phyloP scores from a whole-genome alignment of 2,329 filamentous ascomycete species.

The Arthrobotrys megalospora region DNA sequence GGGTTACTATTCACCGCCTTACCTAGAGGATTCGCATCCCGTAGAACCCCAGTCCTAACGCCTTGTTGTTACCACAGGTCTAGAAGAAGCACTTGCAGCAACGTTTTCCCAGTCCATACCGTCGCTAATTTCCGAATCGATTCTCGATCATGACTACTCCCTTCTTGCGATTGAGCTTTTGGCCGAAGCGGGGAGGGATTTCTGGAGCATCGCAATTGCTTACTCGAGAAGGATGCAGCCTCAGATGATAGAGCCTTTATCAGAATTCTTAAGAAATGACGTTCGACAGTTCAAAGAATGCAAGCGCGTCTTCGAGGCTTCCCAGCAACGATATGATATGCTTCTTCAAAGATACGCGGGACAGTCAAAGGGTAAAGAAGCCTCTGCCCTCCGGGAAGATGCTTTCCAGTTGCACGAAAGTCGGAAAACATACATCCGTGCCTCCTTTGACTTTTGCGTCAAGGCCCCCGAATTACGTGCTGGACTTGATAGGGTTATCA shows the following conservation, averaged over 20 bases:
- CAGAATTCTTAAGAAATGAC: slow-evolving; percentile 82
- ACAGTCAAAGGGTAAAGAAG: slow-evolving; percentile 93
- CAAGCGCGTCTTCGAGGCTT: slow-evolving; percentile 80
- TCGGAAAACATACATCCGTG: slow-evolving; percentile 88
- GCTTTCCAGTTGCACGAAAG: slow-evolving; percentile 96
- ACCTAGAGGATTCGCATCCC: neutral
- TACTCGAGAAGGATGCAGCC: slow-evolving; percentile 83
- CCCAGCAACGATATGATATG: slow-evolving; percentile 87
- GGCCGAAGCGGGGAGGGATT: slow-evolving; percentile 87
- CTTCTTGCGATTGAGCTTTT: slow-evolving; percentile 87
- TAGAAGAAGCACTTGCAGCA: slow-evolving; percentile 83
- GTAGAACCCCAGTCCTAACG: neutral
- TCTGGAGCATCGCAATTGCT: slow-evolving; percentile 83
- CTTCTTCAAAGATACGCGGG: slow-evolving; percentile 84
- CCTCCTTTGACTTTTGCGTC: slow-evolving; percentile 93
- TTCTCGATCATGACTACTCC: slow-evolving; percentile 96
- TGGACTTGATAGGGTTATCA: slow-evolving; percentile 86
- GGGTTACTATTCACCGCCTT: no score
- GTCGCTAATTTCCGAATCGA: slow-evolving; percentile 80
- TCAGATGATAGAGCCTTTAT: slow-evolving; percentile 84
- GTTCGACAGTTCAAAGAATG: slow-evolving; percentile 82
- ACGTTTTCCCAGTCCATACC: slow-evolving; percentile 84
- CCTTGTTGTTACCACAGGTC: slow-evolving; percentile 66
- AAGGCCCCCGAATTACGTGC: slow-evolving; percentile 87
- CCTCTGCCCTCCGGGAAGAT: slow-evolving; percentile 90